Percentiles rank a stretch among this genome's conserved stretches.
These are phyloP conservation scores for Golubevia pallescens DNA, from an alignment of 1,284 basidiomycete genomes.

Conservation along the genomic window DNA sequence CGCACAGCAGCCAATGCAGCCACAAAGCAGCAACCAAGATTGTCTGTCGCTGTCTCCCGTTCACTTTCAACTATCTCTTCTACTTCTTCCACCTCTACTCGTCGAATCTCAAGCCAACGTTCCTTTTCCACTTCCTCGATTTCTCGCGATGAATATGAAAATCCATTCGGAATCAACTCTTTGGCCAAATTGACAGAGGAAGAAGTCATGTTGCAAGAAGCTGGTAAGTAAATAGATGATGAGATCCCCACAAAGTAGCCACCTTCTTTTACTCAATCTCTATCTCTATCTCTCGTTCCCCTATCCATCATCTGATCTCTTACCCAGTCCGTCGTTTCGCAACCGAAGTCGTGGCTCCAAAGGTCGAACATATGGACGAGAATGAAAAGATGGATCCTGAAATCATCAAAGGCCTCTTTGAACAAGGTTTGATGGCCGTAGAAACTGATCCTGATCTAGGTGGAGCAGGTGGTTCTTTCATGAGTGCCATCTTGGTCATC, in stretches of 20 bases:
- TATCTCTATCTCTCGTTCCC: too few species aligned
- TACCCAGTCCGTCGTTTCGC: too few species aligned
- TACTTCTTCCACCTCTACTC: too few species aligned
- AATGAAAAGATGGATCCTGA: slow-evolving; percentile 90
- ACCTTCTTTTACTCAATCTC: too few species aligned
- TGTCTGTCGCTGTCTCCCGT: too few species aligned
- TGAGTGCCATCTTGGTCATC: slow-evolving; percentile 91
- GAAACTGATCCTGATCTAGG: slow-evolving; percentile 84
- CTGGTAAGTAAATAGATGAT: slow-evolving; percentile 47
- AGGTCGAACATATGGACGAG: slow-evolving; percentile 97
- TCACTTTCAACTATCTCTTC: too few species aligned
- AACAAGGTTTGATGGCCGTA: slow-evolving; percentile 98
- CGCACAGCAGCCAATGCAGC: too few species aligned
- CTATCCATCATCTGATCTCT: too few species aligned
- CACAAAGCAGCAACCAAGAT: too few species aligned
- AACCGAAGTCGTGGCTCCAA: slow-evolving; percentile 84
- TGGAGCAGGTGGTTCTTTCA: slow-evolving; percentile 90
- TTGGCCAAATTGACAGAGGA: slow-evolving; percentile 56
- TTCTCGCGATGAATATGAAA: slow-evolving; percentile 41
- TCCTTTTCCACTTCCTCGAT: slow-evolving; percentile 26
- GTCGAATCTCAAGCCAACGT: too few species aligned
- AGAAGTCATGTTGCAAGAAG: slow-evolving; percentile 62
- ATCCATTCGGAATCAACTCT: slow-evolving; percentile 60
- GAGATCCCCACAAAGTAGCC: too few species aligned
- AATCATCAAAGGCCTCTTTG: slow-evolving; percentile 87